Percentiles rank a stretch among this genome's conserved stretches.
phyloP scores from a whole-genome alignment of 495 filamentous ascomycete species.

The Tuber microsphaerosporum region DNA sequence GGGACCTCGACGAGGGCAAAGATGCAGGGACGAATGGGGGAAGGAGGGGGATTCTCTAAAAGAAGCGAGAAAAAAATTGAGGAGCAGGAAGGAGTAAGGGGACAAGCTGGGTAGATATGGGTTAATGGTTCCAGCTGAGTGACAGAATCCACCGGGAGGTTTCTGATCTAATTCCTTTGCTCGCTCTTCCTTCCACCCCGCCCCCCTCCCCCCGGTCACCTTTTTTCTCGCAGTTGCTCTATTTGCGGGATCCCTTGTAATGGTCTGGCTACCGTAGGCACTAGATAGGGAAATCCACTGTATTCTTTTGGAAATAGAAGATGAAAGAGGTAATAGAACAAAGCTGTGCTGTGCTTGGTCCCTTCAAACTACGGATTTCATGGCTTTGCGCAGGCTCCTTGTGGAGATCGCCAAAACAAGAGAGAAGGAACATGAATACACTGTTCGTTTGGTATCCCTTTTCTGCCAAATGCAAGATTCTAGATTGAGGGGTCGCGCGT shows the following conservation, averaged over 20 bases:
- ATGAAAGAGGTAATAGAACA: background rate
- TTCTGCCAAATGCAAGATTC: slow-evolving; percentile 30
- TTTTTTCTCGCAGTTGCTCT: slow-evolving; percentile 16
- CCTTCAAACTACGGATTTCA: slow-evolving; percentile 21
- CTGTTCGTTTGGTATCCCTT: slow-evolving; percentile 17
- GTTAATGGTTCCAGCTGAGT: slow-evolving; percentile 26
- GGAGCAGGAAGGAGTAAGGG: slow-evolving; percentile 25
- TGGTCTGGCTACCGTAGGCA: background rate
- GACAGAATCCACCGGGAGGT: slow-evolving; percentile 33
- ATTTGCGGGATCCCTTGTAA: slow-evolving; percentile 29
- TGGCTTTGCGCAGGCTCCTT: slow-evolving; percentile 22
- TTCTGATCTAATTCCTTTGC: slow-evolving; percentile 6
- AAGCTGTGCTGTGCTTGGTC: slow-evolving; percentile 19
- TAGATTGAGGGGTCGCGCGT: slow-evolving; percentile 38
- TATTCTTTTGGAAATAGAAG: slow-evolving; percentile 9
- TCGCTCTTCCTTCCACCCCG: slow-evolving; percentile 28
- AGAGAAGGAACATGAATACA: slow-evolving; percentile 7
- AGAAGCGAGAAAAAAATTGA: slow-evolving; percentile 19
- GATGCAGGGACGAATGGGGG: background rate
- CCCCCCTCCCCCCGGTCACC: slow-evolving; percentile 8
- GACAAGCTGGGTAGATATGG: slow-evolving; percentile 34
- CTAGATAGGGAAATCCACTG: background rate
- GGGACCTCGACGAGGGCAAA: background rate
- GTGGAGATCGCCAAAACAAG: background rate
- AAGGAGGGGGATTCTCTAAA: slow-evolving; percentile 14